Evolutionary conservation across 2,329 filamentous ascomycete genomes (phyloP), one percentile per base, ranked within the genome.

Genomic region (Fusarium dlaminii): DNA sequence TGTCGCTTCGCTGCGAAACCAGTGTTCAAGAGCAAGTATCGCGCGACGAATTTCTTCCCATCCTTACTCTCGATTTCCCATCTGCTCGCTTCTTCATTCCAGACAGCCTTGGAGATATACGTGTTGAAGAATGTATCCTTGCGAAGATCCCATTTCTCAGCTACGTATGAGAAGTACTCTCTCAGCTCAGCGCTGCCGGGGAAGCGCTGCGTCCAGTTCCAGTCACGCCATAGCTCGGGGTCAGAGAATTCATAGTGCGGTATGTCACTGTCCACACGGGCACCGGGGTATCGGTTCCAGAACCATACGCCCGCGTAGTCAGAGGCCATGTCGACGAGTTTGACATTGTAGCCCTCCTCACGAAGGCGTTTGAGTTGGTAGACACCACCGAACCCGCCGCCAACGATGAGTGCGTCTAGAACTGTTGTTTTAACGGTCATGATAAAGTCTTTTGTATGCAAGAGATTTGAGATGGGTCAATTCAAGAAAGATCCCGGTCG

Each of bases 21-120:
- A 36, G 55, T 58, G 7, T 58, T 58, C 10, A 49, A 18, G n/a
- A 58, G 24, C 0, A 58, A 18, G 15, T 49, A 58, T 29, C 18
- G 29, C 22, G 36, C 46, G 8, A 34, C 13, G 17, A 54, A 40
- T n/a, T 30, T 58, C 30, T 49, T 49, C 0, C 32, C 32, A 2
- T 58, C 30, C 4, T 29, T 54, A 13, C 36, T 40, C 10, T 24
- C 27, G 0, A 61, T 34, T 2, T 63, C 20, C 51, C 66, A 39
- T 40, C 36, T 58, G 6, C 6, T 36, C 1, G 8, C 1, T 5
- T 49, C 13, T 12, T 58, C 40, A 1, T n/a, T 18, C 55, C 55
- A 58, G 1, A 51, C 46, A 6, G 70, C 61, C 1, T 61, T 70
- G 1, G 79, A 76, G 62, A 87, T 78, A 77, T 87, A 90, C 12